These are phyloP conservation scores for Psidium guajava DNA, from an alignment of 345 rosid species.

Conservation along the genomic window DNA sequence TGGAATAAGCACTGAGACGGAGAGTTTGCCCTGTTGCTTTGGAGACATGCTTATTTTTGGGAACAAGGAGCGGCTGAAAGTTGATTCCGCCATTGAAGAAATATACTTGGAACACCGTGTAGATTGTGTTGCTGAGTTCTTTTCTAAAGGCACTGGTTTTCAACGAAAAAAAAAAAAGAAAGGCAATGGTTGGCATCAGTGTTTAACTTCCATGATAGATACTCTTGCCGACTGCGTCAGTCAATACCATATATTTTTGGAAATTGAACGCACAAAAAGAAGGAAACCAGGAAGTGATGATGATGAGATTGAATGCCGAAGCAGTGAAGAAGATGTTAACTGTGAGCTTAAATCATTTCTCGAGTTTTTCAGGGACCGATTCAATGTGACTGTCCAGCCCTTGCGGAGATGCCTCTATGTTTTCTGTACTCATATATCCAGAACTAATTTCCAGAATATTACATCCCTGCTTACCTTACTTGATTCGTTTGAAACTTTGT, in stretches of 20 bases:
- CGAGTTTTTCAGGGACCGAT: slow-evolving; percentile 10
- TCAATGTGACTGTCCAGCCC: background rate
- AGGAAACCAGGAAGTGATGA: background rate
- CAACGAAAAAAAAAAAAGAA: no score
- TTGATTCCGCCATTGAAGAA: slow-evolving; percentile 9
- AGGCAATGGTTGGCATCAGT: slow-evolving; percentile 15
- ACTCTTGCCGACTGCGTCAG: slow-evolving; percentile 17
- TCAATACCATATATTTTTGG: slow-evolving; percentile 9
- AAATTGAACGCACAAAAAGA: slow-evolving; percentile 3
- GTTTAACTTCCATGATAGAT: slow-evolving; percentile 9
- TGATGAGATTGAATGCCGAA: background rate
- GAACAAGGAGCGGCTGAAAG: slow-evolving; percentile 22
- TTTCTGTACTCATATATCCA: slow-evolving; percentile 22
- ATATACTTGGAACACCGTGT: slow-evolving; percentile 22
- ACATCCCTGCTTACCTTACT: slow-evolving; percentile 9
- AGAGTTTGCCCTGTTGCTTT: background rate
- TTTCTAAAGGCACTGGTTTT: no score
- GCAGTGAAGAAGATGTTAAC: no score
- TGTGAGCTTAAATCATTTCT: slow-evolving; percentile 9
- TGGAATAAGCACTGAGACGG: background rate
- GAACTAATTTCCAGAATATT: slow-evolving; percentile 2
- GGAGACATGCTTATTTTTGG: slow-evolving; percentile 34
- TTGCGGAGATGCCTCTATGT: slow-evolving; percentile 8
- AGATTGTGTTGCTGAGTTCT: slow-evolving; percentile 12
- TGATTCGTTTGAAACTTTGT: slow-evolving; percentile 2